A percentile compares a stretch with the other conserved stretches of the same genome.
Conservation (phyloP, 208 protist species). For the Crithidia fasciculata region DNA sequence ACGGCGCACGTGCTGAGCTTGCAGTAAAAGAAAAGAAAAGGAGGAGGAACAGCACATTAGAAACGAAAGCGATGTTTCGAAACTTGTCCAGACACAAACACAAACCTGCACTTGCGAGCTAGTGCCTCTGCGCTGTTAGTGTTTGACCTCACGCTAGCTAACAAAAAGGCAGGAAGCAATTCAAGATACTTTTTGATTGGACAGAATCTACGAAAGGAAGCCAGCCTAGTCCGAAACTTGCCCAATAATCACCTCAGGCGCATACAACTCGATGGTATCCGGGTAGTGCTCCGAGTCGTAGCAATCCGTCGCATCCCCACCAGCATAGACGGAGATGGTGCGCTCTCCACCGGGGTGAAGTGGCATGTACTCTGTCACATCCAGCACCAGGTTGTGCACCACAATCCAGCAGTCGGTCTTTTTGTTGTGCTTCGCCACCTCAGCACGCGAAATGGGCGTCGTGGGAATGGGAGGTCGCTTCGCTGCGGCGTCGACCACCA, state of each 20-base stretch:
- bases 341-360: constrained; percentile 10
- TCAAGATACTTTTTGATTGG: too few species aligned
- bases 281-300: constrained; percentile 15
- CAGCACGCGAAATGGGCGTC: constrained; percentile 1
- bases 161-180: too few species aligned
- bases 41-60: not conserved
- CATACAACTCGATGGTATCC: constrained; percentile 9
- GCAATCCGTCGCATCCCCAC: constrained; percentile 5
- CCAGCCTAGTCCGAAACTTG: not conserved
- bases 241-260: constrained; percentile 15
- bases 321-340: constrained; percentile 4
- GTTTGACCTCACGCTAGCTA: too few species aligned
- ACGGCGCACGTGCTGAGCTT: too few species aligned
- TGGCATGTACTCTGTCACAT: constrained; percentile 12
- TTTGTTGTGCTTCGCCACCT: constrained; percentile 5
- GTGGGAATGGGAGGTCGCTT: constrained; percentile 6
- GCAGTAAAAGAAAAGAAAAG: not conserved
- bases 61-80: too few species aligned
- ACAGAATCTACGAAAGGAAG: too few species aligned
- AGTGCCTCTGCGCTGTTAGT: too few species aligned
- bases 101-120: too few species aligned
- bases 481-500: not conserved
- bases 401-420: constrained; percentile 10
- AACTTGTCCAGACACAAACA: too few species aligned
- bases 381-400: constrained; percentile 6